These are phyloP conservation scores for Crassisporium funariophilum DNA, from an alignment of 768 basidiomycete species.

Conservation along the genomic window DNA sequence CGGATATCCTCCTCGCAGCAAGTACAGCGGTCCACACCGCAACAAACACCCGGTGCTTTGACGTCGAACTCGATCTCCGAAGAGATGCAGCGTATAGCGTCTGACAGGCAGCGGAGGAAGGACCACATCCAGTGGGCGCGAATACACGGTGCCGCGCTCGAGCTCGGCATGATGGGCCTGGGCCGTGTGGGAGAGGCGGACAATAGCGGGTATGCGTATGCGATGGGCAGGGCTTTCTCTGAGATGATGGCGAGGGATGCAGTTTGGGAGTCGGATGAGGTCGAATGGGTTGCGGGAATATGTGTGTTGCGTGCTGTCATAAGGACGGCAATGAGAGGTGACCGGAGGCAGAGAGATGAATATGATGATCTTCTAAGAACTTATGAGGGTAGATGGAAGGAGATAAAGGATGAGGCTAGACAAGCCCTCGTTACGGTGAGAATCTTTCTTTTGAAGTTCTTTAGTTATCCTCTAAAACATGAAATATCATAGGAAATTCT, in stretches of 20 bases:
- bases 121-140: conserved; percentile 70
- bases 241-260: conserved; percentile 66
- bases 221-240: conserved; percentile 49
- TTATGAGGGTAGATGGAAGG: conserved; percentile 70
- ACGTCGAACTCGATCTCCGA: conserved; percentile 46
- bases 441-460: conserved; percentile 3
- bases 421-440: conserved; percentile 62
- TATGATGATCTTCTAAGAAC: conserved; percentile 56
- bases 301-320: conserved; percentile 61
- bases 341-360: conserved; percentile 48
- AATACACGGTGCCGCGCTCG: conserved; percentile 64
- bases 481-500: conserved; percentile 45
- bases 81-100: conserved; percentile 65
- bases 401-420: conserved; percentile 67
- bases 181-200: conserved; percentile 42
- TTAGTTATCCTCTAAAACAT: neutral
- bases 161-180: conserved; percentile 53
- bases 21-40: conserved; percentile 1
- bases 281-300: conserved; percentile 69
- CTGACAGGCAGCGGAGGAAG: conserved; percentile 60
- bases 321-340: conserved; percentile 50
- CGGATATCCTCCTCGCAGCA: conserved; percentile 9
- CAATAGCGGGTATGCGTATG: conserved; percentile 44
- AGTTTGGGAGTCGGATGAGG: conserved; percentile 67
- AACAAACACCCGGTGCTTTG: conserved; percentile 11